Conservation (phyloP, 306 rosid species). For the Hippophae tibetana region DNA sequence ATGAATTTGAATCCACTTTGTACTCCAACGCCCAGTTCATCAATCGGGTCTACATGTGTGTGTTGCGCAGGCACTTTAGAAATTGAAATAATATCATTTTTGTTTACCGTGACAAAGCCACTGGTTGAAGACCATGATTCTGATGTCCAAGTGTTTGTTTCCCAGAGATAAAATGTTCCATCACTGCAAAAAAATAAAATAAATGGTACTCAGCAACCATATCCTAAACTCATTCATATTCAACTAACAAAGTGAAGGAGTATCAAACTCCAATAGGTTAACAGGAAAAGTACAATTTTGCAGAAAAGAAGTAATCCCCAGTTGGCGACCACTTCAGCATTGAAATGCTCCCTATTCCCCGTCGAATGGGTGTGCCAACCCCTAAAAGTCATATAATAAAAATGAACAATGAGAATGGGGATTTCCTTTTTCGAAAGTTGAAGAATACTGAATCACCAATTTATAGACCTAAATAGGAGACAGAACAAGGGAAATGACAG, state of each 20-base stretch:
- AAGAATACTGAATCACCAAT: too few species aligned
- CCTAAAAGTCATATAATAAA: conserved; percentile 38
- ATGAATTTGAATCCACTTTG: too few species aligned
- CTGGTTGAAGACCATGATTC: conserved; percentile 88
- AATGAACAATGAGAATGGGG: conserved; percentile 8
- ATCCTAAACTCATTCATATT: conserved; percentile 8
- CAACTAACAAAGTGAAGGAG: conserved; percentile 9
- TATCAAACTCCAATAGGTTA: not conserved
- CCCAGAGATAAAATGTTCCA: conserved; percentile 97
- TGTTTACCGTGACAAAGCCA: conserved; percentile 73
- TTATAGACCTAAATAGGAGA: too few species aligned
- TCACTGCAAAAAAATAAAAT: conserved; percentile 46
- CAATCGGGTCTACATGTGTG: too few species aligned
- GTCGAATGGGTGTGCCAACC: conserved; percentile 76
- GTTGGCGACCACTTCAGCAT: conserved; percentile 92
- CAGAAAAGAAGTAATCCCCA: conserved; percentile 91
- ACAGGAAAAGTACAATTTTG: conserved; percentile 54
- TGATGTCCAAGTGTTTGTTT: conserved; percentile 92
- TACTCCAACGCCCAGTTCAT: too few species aligned
- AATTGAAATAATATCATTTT: conserved; percentile 1
- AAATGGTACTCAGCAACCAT: conserved; percentile 13
- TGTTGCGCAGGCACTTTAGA: not conserved
- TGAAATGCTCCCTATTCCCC: conserved; percentile 88
- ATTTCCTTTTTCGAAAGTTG: not conserved
- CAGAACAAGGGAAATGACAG: too few species aligned